Base-by-base conservation (phyloP, 129 eudicot genomes). In the Lactuca saligna region DNA sequence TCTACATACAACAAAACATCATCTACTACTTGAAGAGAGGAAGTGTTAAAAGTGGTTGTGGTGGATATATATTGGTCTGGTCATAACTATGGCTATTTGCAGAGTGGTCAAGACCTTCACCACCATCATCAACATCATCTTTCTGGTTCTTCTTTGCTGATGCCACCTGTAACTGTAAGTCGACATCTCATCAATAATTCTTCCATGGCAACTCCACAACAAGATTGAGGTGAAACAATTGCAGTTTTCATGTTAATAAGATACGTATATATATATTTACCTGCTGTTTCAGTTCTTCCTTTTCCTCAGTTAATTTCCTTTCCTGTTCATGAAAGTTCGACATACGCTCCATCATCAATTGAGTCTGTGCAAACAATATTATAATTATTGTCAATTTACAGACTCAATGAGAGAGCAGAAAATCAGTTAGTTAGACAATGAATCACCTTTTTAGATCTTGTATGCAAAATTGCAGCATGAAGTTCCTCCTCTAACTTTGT, bases 401-500 rank as follows among this genome's bases (percentile, higher is more conserved):
- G 29, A 25, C 29, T 25, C 29, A 25, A 25, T 25, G 29, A 25
- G 29, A 25, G 29, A 25, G 29, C 29, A 25, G 29, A 25, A 25
- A 25, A 25, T 25, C 29, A 25, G 29, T 25, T 25, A 25, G 29
- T 25, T 25, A 25, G 29, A 25, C 29, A 1, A 25, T 25, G 29
- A 42, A 1, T 8, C 2, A 82, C 90, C 87, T 82, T 81, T 68
- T 68, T 79, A 8, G 66, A 66, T 79, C 77, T 80, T n/a, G 80
- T 77, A 49, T 80, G 81, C 58, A 59, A 37, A 42, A 82, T 79
- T 2, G 85, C 83, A 48, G 62, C 48, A 63, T 17, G 20, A 63
- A 86, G 75, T 70, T 86, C 84, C 46, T 77, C 71, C 70, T 82
- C 91, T 31, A 82, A 44, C 50, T 79, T 74, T 51, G 72, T 51